Base-by-base conservation (phyloP, 2,329 filamentous ascomycete genomes). In the Bipolaris sorokiniana region DNA sequence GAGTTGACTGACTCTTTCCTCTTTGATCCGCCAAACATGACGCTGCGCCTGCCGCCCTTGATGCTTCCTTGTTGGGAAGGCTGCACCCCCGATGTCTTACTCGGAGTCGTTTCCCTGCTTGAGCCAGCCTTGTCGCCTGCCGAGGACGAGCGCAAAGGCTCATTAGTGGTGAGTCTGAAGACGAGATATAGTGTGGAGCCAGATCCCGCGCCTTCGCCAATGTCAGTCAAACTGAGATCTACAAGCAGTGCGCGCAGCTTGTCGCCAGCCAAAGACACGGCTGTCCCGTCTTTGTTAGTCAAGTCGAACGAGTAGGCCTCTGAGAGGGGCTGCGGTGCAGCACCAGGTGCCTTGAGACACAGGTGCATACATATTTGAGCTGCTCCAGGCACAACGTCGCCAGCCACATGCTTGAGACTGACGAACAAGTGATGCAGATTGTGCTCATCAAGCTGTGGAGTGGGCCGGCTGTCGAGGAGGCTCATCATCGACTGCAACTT, bases 401-500 rank as follows among this genome's bases (percentile, higher is more conserved):
- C 91, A 1, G 89, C 87, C 61, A 97, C 89, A 7, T 89, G 88
- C 69, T 90, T 93, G 59, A 98, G 84, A 67, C 96, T 92, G 28
- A 97, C 84, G 56, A 96, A 82, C 5, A 96, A 77, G 66, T 98
- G 89, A 72, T 97, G 90, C 51, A 96, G 79, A 34, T 90, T 88
- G 48, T 88, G 83, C 65, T 92, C 82, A 65, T 90, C 92, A 15
- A 86, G 77, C 9, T 85, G 80, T 3, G 86, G 82, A 18, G 86
- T 84, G 0, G 92, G 93, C n/a, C 88, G 86, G 65, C 91, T 89
- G 56, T 97, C 89, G 44, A 99, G 82, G 68, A 98, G 84, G 76
- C 92, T 96, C 95, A 99, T 99, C 72, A 93, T 86, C 4, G 95
- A 96, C 79, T 99, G 96, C 54, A 98, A 81, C 72, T 88, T 92